phyloP scores from a whole-genome alignment of 306 rosid species.

The Lathyrus aphaca region DNA sequence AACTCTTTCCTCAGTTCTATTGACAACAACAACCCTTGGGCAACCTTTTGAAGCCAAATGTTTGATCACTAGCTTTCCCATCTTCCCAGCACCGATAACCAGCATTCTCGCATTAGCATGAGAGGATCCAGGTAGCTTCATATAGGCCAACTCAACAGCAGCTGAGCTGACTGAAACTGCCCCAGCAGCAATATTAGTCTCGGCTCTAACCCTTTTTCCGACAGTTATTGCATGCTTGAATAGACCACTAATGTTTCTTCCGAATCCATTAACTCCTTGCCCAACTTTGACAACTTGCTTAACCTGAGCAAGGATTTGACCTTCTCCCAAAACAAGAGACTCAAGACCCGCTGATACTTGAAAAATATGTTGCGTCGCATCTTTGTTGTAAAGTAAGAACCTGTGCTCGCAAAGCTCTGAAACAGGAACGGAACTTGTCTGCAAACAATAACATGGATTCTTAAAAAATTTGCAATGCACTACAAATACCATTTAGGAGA shows the following conservation, averaged over 20 bases:
- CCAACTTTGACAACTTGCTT: conserved; percentile 99
- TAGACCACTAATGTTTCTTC: conserved; percentile 90
- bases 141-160: conserved; percentile 88
- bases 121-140: conserved; percentile 84
- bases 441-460: conserved; percentile 36
- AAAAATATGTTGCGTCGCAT: conserved; percentile 89
- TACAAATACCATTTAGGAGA: background rate
- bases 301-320: conserved; percentile 98
- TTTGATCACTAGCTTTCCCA: conserved; percentile 98
- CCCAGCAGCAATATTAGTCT: conserved; percentile 95
- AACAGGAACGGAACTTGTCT: conserved; percentile 93
- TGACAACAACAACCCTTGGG: conserved; percentile 83
- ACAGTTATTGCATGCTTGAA: conserved; percentile 98
- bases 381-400: conserved; percentile 82
- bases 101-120: conserved; percentile 72
- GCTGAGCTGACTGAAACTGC: conserved; percentile 99
- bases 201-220: conserved; percentile 96
- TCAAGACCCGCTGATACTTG: conserved; percentile 98
- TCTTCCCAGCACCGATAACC: conserved; percentile 95
- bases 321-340: conserved; percentile 98
- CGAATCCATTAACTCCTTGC: conserved; percentile 93
- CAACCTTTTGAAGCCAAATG: conserved; percentile 96
- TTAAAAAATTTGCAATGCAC: conserved; percentile 14
- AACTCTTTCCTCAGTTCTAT: conserved; percentile 89
- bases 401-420: conserved; percentile 84